Evolutionary conservation across 1,139 yeast species (phyloP).

Genomic region (Saccharomycopsis hybrid): DNA sequence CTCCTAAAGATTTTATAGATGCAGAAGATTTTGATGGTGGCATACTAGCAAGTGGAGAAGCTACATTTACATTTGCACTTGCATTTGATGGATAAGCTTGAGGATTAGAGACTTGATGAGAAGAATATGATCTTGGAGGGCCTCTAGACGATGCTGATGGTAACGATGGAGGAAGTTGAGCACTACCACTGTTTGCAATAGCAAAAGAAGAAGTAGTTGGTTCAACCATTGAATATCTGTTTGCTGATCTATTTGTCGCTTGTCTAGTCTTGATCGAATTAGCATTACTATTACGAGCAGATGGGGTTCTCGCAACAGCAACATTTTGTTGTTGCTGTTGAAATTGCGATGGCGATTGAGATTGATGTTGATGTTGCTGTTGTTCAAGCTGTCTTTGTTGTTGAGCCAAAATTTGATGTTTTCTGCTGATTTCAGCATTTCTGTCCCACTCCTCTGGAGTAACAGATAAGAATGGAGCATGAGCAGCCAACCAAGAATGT

Average conservation of each 20-base stretch:
- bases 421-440: slow-evolving; percentile 24
- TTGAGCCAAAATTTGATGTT: slow-evolving; percentile 7
- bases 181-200: slow-evolving; percentile 1
- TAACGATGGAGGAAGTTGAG: slow-evolving; percentile 6
- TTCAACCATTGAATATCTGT: slow-evolving; percentile 20
- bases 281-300: neutral
- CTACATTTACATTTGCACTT: slow-evolving; percentile 2
- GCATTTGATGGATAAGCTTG: neutral
- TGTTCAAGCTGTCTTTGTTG: slow-evolving; percentile 9
- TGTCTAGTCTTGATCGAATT: neutral
- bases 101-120: slow-evolving; percentile 12
- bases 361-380: slow-evolving; percentile 12
- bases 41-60: slow-evolving; percentile 22
- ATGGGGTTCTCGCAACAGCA: neutral
- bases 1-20: slow-evolving; percentile 22
- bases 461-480: slow-evolving; percentile 72
- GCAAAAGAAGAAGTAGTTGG: slow-evolving; percentile 20
- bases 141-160: slow-evolving; percentile 9
- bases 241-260: slow-evolving; percentile 3
- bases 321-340: neutral
- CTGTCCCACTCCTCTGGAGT: slow-evolving; percentile 90
- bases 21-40: slow-evolving; percentile 34
- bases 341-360: neutral
- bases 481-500: slow-evolving; percentile 85
- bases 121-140: slow-evolving; percentile 14